Evolutionary conservation across 345 rosid species (phyloP), one percentile per base, ranked within the genome.

Genomic region (Salix arbutifolia): DNA sequence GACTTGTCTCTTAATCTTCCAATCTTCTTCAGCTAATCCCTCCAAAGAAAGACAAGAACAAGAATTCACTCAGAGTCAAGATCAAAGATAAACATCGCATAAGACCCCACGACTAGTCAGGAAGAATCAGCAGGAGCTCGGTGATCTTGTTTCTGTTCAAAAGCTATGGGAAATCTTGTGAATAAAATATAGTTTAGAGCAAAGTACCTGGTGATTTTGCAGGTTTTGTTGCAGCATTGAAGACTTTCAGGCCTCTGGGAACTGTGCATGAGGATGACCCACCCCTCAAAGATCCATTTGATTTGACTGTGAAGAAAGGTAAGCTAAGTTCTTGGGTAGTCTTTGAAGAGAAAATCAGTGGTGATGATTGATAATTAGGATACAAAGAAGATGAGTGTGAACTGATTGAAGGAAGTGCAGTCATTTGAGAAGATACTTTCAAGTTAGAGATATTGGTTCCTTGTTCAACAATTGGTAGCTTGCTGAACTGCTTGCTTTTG

Each of bases 21-120:
- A 96, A 0, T 96, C 99, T 84, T 91, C 93, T 86, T 96, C 99
- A 88, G 94, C 99, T 96, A 78, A 83, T 78, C 83, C 78, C 90
- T 85, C 90, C 79, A 85, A 81, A 76, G 46, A 8, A 35, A 70
- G 28, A 83, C 72, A 75, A 70, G 64, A 74, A 23, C 69, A 73
- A 78, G 71, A 70, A 35, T 50, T 42, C 58, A 56, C 50, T 66
- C 50, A 56, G 72, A 40, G 37, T 74, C 60, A 81, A 80, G 60
- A 38, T 70, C 67, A 7, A 65, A 31, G 56, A 33, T 9, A 58
- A 58, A 58, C 64, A 58, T 13, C 4, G 64, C 14, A 1, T n/a
- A 33, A 58, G 62, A 58, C 62, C n/a, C 62, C 12, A 9, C 56
- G 38, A 66, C 1, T 30, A 61, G 52, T 14, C 8, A 8, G 7